phyloP scores from a whole-genome alignment of 768 basidiomycete genomes.

The Cubamyces sp. region DNA sequence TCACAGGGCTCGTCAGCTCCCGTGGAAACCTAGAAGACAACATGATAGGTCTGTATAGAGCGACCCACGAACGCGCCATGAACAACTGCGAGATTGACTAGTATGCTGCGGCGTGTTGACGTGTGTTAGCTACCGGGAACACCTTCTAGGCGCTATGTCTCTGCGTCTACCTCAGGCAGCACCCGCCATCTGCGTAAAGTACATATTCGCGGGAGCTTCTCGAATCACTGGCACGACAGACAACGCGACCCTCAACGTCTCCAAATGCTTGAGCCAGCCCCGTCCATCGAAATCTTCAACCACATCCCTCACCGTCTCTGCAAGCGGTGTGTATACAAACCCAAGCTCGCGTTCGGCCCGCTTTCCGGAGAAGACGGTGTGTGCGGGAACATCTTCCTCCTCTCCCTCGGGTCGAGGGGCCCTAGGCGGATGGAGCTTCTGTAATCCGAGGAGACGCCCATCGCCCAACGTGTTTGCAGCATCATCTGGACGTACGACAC shows the following conservation, averaged over 20 bases:
- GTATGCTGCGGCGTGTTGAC: too few species aligned
- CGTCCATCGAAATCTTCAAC: slow-evolving; percentile 46
- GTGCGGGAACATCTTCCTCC: slow-evolving; percentile 6
- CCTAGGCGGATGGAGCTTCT: slow-evolving; percentile 24
- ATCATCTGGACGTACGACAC: slow-evolving; percentile 7
- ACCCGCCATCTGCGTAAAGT: slow-evolving; percentile 31
- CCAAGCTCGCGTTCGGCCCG: slow-evolving; percentile 47
- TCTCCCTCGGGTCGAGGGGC: slow-evolving; percentile 20
- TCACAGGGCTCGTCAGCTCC: too few species aligned
- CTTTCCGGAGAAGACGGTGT: background rate
- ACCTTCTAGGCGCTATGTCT: too few species aligned
- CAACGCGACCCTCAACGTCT: background rate
- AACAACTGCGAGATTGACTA: too few species aligned
- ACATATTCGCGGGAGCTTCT: too few species aligned
- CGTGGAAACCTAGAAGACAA: too few species aligned
- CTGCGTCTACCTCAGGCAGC: too few species aligned
- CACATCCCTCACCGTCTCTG: slow-evolving; percentile 44
- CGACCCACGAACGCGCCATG: too few species aligned
- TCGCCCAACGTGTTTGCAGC: background rate
- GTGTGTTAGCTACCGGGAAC: too few species aligned
- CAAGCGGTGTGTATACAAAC: slow-evolving; percentile 43
- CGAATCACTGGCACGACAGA: too few species aligned
- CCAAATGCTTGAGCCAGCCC: slow-evolving; percentile 34
- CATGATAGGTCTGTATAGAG: too few species aligned
- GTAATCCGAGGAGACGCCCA: slow-evolving; percentile 16